phyloP scores from a whole-genome alignment of 768 basidiomycete species.

The Phaffia australis region DNA sequence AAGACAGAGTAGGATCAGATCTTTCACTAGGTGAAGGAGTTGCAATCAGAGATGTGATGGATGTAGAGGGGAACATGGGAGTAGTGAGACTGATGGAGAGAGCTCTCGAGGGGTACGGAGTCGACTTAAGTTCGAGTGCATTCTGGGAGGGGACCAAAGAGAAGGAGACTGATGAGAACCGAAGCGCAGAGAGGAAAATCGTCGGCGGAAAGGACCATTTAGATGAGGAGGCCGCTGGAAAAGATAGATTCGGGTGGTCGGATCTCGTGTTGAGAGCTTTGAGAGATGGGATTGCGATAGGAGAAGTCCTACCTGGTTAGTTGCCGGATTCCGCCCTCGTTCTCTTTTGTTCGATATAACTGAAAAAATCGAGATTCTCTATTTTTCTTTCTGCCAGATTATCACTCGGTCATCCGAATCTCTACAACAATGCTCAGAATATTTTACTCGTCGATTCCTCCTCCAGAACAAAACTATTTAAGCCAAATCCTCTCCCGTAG shows the following conservation, averaged over 20 bases:
- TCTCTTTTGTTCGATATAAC: neutral
- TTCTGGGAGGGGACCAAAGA: neutral
- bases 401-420: slow-evolving; percentile 72
- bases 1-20: neutral
- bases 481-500: slow-evolving; percentile 63
- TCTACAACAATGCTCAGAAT: slow-evolving; percentile 74
- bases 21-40: slow-evolving; percentile 42
- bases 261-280: slow-evolving; percentile 89
- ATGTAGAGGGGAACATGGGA: slow-evolving; percentile 67
- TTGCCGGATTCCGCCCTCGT: slow-evolving; percentile 8
- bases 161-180: neutral
- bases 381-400: slow-evolving; percentile 47
- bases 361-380: neutral
- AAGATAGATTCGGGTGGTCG: slow-evolving; percentile 72
- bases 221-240: slow-evolving; percentile 26
- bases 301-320: slow-evolving; percentile 79
- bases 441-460: slow-evolving; percentile 55
- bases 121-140: slow-evolving; percentile 43
- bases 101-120: slow-evolving; percentile 43
- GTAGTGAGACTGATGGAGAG: slow-evolving; percentile 42
- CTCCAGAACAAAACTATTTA: slow-evolving; percentile 69
- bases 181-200: neutral
- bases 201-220: neutral
- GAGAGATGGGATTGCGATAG: slow-evolving; percentile 79
- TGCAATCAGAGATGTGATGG: slow-evolving; percentile 53